These are phyloP conservation scores for Aspergillus ibericus DNA, from an alignment of 2,329 filamentous ascomycete species.

Conservation along the genomic window DNA sequence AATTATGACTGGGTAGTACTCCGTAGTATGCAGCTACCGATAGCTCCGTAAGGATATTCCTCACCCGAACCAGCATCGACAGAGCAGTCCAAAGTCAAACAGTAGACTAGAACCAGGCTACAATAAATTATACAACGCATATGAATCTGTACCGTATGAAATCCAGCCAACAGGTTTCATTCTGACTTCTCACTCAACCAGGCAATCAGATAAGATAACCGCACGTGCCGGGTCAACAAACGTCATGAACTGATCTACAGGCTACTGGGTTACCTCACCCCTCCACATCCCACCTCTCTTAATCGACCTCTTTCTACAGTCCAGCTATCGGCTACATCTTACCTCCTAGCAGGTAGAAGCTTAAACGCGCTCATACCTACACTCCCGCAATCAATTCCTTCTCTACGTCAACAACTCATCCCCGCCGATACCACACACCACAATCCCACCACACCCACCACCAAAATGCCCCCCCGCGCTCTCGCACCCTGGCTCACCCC, in stretches of 20 bases:
- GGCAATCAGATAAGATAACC: conserved; percentile 22
- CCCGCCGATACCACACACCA: background rate
- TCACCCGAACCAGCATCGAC: too few relatives aligned
- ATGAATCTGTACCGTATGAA: too few relatives aligned
- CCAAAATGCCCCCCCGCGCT: conserved; percentile 11
- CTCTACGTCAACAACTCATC: background rate
- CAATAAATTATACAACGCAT: too few relatives aligned
- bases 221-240: conserved; percentile 8
- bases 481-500: conserved; percentile 31
- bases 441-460: conserved; percentile 5
- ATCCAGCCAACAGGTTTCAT: background rate
- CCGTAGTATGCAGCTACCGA: too few relatives aligned
- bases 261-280: background rate
- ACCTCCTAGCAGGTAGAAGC: background rate
- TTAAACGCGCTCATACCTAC: background rate
- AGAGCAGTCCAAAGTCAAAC: too few relatives aligned
- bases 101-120: too few relatives aligned
- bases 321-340: background rate
- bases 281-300: background rate
- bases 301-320: background rate
- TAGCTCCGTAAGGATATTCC: too few relatives aligned
- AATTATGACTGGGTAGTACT: too few relatives aligned
- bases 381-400: background rate
- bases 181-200: background rate
- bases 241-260: background rate